Base-by-base conservation (phyloP, 371 early-diverging fungal genomes). In the Mucor racemosus region DNA sequence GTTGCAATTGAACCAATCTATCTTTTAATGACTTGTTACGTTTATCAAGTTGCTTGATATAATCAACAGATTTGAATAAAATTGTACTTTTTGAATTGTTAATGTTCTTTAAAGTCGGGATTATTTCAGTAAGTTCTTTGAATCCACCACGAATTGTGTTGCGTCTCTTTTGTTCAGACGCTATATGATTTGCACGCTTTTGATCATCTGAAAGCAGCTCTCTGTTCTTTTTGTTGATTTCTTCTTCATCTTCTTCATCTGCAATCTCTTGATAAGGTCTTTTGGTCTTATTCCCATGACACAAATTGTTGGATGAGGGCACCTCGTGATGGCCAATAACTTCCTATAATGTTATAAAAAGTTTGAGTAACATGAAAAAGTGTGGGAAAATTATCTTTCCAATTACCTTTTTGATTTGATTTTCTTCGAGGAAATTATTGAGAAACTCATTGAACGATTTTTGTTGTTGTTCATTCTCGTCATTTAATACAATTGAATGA, bases 101-200 rank as follows among this genome's bases (percentile, higher is more conserved):
- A 41, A 79, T 71, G 33, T 81, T 78, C 62, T 71, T 86, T 60
- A 92, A 73, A 7, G 88, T 86, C 35, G 95, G 95, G 56, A 94
- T 91, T 56, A 94, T 76, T 41, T 87, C 87, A n/a, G 88, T 88
- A 53, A 95, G 80, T 67, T 89, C 87, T 64, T 90, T 91, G 76
- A 93, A 93, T 13, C 94, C 94, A 50, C 79, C 77, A 26, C 92
- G 84, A 70, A 94, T 95, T 66, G 88, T 92, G 58, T 91, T 89
- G n/a, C 95, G 88, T 26, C 95, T 89, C 66, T 92, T 91, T 75
- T 95, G 91, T 73, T 94, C 95, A n/a, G 91, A 91, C 0, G 89
- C 91, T 72, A 95, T 94, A 77, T 95, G 95, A 75, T 94, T 95
- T 9, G 90, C 89, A 64, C 91, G 83, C 64, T 95, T 94, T 21